Base-by-base conservation (phyloP, 768 basidiomycete species). In the Boletus barrowsii region DNA sequence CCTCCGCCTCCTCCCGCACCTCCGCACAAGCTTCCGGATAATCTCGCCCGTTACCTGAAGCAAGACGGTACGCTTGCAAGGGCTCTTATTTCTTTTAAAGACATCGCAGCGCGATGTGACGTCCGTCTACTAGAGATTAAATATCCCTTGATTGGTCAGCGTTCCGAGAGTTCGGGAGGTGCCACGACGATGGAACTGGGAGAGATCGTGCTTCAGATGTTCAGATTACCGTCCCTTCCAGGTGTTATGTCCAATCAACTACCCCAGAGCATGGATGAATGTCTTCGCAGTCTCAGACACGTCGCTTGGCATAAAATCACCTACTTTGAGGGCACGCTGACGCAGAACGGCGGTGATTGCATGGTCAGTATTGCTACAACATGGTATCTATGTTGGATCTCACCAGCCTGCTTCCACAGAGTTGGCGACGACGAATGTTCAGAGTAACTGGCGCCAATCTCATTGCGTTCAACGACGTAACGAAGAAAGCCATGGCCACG, bases 241-340 rank as follows among this genome's bases (percentile, higher is more conserved):
- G 92, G 93, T 17, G 75, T 97, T 20, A 72, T 83, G 35, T 79
- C 83, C 18, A 83, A 86, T 42, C 81, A 91, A 56, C 76, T 98
- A 18, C 95, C 96, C 14, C 88, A 94, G 69, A 93, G 91, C 64
- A 75, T 98, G 62, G 95, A 98, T 51, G 96, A 98, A 64, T 95
- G 92, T 62, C 80, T 87, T 62, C 83, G 90, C 14, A 95, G 96
- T 1, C 75, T 98, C 59, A 77, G 91, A 55, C 88, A 95, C 63
- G 86, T 93, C 52, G 87, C 88, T 36, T 97, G 93, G 94, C 93
- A 96, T 65, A 94, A 95, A 74, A 82, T 88, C 59, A 91, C 93
- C 20, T 95, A 96, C 72, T 92, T 90, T 72, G 90, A 97, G 70
- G 93, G 96, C 26, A 86, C 84, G 0, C 71, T 98, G 59, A 98